Conservation (phyloP, 139 green algal genomes). For the Monoraphidium neglectum region DNA sequence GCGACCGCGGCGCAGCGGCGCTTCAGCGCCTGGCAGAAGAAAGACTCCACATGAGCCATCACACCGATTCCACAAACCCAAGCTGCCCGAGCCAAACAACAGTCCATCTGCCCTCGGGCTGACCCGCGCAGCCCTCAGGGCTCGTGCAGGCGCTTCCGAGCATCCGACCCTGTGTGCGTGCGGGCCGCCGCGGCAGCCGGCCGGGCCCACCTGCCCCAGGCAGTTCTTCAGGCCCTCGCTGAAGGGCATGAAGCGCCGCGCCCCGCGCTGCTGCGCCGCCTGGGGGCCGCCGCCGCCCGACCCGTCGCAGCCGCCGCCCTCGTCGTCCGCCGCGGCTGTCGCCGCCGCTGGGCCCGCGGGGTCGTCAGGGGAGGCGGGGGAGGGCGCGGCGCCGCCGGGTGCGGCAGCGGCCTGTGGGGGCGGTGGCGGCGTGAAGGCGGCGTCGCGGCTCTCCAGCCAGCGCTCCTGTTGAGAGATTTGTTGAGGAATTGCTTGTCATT, state of each 20-base stretch:
- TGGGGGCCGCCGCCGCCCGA: neutral
- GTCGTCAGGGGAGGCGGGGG: neutral
- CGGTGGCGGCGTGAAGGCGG: neutral
- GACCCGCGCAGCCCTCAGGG: too few species aligned
- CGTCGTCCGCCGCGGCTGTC: too few species aligned
- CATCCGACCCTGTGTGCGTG: too few species aligned
- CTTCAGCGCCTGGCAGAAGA: too few species aligned
- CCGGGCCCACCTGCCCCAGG: slow-evolving; percentile 46
- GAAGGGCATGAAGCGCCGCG: slow-evolving; percentile 48
- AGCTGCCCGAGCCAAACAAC: too few species aligned
- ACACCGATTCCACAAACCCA: too few species aligned
- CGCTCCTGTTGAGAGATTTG: slow-evolving; percentile 13
- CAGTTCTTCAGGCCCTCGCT: slow-evolving; percentile 61
- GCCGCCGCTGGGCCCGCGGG: too few species aligned
- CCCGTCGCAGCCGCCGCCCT: neutral
- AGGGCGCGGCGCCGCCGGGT: neutral
- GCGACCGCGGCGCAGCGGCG: too few species aligned
- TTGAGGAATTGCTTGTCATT: too few species aligned
- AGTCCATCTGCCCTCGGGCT: too few species aligned
- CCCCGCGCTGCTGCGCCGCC: neutral
- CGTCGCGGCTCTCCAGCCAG: slow-evolving; percentile 31
- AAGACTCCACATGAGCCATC: too few species aligned
- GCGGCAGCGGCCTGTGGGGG: neutral
- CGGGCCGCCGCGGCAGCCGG: neutral
- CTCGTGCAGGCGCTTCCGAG: too few species aligned